These are phyloP conservation scores for Penicillium verrucosum DNA, from an alignment of 2,329 filamentous ascomycete species.

Conservation along the genomic window DNA sequence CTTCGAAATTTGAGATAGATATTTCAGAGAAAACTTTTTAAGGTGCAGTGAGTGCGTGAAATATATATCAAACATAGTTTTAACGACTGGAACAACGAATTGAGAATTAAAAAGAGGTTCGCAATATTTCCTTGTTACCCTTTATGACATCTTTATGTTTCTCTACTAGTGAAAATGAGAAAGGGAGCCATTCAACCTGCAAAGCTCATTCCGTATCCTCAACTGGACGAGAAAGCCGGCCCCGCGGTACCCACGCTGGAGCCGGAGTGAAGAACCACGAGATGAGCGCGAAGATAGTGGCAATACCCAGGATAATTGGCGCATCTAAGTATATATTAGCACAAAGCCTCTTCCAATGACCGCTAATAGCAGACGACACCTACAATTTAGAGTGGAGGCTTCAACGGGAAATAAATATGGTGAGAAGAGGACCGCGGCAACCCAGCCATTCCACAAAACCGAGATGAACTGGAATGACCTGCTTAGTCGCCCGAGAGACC, in stretches of 20 bases:
- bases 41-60: neutral
- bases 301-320: neutral
- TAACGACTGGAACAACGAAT: neutral
- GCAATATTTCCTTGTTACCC: neutral
- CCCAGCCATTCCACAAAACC: slow-evolving; percentile 51
- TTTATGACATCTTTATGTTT: neutral
- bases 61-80: neutral
- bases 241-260: neutral
- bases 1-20: neutral
- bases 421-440: slow-evolving; percentile 48
- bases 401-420: slow-evolving; percentile 46
- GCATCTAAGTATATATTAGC: neutral
- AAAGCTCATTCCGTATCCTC: neutral
- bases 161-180: neutral
- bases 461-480: slow-evolving; percentile 49
- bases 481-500: slow-evolving; percentile 47
- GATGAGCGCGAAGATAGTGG: neutral
- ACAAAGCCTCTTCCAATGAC: neutral
- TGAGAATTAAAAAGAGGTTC: neutral
- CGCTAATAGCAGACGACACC: neutral
- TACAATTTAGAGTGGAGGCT: neutral
- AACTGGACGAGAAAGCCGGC: neutral
- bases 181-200: neutral
- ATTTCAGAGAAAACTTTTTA: neutral
- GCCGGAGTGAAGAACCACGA: neutral